Percentiles rank a stretch among this genome's conserved stretches.
These are phyloP conservation scores for Starmerella apis DNA, from an alignment of 805 yeast genomes.

Conservation along the genomic window DNA sequence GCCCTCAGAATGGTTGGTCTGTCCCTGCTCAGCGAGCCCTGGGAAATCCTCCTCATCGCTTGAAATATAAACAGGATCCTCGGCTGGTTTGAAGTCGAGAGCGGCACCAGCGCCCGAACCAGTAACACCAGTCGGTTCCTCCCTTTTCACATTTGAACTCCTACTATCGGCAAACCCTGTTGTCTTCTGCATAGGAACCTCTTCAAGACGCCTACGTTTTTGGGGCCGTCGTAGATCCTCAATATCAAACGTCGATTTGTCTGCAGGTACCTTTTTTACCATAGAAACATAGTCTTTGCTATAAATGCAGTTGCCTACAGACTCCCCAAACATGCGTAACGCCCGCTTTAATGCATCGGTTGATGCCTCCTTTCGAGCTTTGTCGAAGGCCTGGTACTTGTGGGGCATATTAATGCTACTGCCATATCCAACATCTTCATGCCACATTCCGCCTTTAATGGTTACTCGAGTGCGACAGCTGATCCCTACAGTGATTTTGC, in stretches of 20 bases:
- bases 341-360: conserved; percentile 74
- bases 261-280: conserved; percentile 36
- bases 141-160: too few species aligned
- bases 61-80: background rate
- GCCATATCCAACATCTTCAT: conserved; percentile 63
- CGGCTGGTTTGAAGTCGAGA: background rate
- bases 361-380: conserved; percentile 68
- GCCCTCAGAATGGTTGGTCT: background rate
- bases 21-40: background rate
- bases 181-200: background rate
- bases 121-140: background rate
- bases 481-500: conserved; percentile 25
- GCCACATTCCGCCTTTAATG: conserved; percentile 61
- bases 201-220: conserved; percentile 9
- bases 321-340: conserved; percentile 68
- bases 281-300: conserved; percentile 34
- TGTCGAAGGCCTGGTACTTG: conserved; percentile 52
- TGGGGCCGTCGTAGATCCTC: conserved; percentile 24
- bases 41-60: conserved; percentile 7
- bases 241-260: conserved; percentile 18
- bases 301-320: conserved; percentile 45
- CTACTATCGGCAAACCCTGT: too few species aligned
- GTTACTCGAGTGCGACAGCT: conserved; percentile 47
- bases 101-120: background rate
- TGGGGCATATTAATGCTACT: conserved; percentile 40